Conservation (phyloP, 257 asterid species). For the Plantago elongata region DNA sequence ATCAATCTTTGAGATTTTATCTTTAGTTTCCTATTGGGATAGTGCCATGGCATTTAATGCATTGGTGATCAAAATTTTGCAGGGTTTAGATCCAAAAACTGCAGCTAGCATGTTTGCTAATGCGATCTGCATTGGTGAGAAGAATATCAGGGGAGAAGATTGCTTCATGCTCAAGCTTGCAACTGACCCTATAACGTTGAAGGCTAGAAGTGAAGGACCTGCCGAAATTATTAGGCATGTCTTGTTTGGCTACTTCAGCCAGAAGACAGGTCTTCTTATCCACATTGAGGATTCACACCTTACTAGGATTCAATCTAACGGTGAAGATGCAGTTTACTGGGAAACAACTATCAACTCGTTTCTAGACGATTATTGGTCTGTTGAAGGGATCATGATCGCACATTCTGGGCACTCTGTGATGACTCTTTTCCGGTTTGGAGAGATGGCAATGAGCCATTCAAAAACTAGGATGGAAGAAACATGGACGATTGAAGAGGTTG, state of each 20-base stretch:
- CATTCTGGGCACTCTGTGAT: constrained; percentile 91
- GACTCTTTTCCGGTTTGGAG: constrained; percentile 95
- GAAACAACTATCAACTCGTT: constrained; percentile 89
- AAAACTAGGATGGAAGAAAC: constrained; percentile 98
- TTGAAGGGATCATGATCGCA: constrained; percentile 96
- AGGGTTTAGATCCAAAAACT: constrained; percentile 96
- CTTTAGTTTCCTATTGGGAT: not conserved
- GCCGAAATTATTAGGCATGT: constrained; percentile 93
- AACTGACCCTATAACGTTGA: constrained; percentile 77
- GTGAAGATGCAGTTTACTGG: constrained; percentile 98
- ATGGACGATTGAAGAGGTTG: constrained; percentile 95
- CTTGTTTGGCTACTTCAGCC: constrained; percentile 94
- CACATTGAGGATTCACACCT: constrained; percentile 98
- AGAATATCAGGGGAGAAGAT: constrained; percentile 77
- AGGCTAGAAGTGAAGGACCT: constrained; percentile 92
- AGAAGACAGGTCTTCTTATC: constrained; percentile 80
- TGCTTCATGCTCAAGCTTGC: constrained; percentile 89
- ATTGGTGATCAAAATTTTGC: constrained; percentile 9
- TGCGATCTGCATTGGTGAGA: constrained; percentile 90
- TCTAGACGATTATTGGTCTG: constrained; percentile 72
- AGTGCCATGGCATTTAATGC: not conserved
- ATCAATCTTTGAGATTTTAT: not conserved
- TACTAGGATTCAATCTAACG: constrained; percentile 85
- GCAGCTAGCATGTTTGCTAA: constrained; percentile 82
- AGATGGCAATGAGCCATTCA: constrained; percentile 87